Evolutionary conservation across 1,284 basidiomycete genomes (phyloP).

Genomic region (Ganoderma boninense): DNA sequence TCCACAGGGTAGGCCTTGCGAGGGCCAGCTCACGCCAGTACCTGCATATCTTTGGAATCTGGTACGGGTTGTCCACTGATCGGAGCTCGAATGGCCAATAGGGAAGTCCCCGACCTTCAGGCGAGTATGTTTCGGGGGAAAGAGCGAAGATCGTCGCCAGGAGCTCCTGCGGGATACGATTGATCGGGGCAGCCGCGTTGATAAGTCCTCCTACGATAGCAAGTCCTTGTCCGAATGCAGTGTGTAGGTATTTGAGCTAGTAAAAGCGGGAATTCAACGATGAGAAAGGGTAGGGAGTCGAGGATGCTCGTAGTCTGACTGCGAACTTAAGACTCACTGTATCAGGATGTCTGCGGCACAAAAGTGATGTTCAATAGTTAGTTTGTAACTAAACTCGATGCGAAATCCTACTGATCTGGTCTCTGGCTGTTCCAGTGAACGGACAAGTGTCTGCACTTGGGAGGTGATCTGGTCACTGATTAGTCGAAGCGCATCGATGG

Average conservation of each 20-base stretch:
- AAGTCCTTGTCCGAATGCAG: too few species aligned
- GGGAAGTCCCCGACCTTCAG: neutral
- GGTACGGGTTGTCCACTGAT: neutral
- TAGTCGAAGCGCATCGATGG: neutral
- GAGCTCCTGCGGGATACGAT: slow-evolving; percentile 14
- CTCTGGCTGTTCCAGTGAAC: neutral
- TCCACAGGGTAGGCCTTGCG: neutral
- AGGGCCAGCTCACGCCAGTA: too few species aligned
- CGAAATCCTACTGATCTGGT: neutral
- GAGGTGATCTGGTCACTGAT: neutral
- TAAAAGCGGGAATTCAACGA: too few species aligned
- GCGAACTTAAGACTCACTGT: neutral
- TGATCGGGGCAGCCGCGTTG: slow-evolving; percentile 2
- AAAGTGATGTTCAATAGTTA: neutral
- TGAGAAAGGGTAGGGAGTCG: too few species aligned
- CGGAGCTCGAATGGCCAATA: neutral
- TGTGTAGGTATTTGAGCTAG: neutral
- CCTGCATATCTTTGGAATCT: neutral
- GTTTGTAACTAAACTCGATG: neutral
- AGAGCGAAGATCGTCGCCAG: neutral
- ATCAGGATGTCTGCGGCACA: neutral
- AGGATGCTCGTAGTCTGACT: neutral
- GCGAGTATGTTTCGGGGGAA: neutral
- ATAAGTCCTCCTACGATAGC: neutral
- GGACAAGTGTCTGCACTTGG: neutral